Percentiles rank a stretch among this genome's conserved stretches.
Evolutionary conservation across 495 filamentous ascomycete species (phyloP).

Genomic region (Podospora bellae-mahoneyi): DNA sequence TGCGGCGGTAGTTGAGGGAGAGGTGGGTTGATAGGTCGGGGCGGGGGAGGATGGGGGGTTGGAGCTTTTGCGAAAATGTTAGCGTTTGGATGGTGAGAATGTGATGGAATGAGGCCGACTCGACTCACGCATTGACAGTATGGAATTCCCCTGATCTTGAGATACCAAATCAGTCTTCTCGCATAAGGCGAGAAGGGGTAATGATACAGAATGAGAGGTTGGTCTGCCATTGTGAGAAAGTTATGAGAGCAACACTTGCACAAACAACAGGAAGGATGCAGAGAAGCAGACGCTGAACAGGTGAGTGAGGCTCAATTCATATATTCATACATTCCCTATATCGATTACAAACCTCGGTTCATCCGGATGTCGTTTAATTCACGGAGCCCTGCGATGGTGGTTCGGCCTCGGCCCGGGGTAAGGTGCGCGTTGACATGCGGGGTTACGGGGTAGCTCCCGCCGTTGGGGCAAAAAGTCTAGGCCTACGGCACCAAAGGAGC

Average conservation of each 20-base stretch:
- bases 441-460: background rate
- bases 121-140: constrained; percentile 52
- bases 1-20: constrained; percentile 61
- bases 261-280: background rate
- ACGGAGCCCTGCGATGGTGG: background rate
- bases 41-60: constrained; percentile 58
- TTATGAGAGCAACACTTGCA: background rate
- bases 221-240: background rate
- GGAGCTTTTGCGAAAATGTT: constrained; percentile 36
- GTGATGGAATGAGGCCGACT: no score
- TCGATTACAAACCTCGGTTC: background rate
- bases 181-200: constrained; percentile 56
- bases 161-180: constrained; percentile 53
- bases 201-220: constrained; percentile 44
- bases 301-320: background rate
- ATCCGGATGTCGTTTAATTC: background rate
- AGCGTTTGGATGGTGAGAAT: no score
- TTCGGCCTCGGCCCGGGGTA: background rate
- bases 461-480: no score
- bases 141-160: constrained; percentile 49
- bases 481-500: no score
- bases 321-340: background rate
- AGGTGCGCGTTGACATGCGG: background rate
- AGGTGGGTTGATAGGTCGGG: constrained; percentile 51
- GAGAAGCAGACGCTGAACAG: no score